phyloP scores from a whole-genome alignment of 805 yeast species.

The Ogataea paraovalis region DNA sequence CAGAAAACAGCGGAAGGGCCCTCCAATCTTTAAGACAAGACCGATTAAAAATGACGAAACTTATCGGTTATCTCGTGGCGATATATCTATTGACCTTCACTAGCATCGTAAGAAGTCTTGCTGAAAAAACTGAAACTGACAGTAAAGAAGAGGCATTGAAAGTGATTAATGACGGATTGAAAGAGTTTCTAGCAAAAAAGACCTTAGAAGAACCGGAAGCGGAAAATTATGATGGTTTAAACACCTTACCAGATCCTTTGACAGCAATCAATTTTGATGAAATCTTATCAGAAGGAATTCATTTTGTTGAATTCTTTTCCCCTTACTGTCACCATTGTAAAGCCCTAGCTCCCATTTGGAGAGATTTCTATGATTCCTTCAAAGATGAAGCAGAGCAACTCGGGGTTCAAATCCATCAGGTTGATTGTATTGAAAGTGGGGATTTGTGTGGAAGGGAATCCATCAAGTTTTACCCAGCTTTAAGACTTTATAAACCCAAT shows the following conservation, averaged over 20 bases:
- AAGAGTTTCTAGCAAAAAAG: background rate
- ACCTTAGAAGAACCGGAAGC: conserved; percentile 1
- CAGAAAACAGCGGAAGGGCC: no score
- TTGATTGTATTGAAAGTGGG: conserved; percentile 82
- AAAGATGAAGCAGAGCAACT: conserved; percentile 43
- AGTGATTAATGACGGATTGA: background rate
- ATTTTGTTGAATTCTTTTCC: conserved; percentile 83
- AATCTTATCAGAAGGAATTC: conserved; percentile 48
- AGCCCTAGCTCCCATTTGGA: conserved; percentile 80
- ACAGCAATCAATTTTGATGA: conserved; percentile 47
- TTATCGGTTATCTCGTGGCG: no score
- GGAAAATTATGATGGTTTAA: conserved; percentile 6
- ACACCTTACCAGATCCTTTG: conserved; percentile 46
- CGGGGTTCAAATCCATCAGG: conserved; percentile 61
- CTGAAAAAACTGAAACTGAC: background rate
- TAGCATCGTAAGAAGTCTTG: no score
- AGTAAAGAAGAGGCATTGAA: background rate
- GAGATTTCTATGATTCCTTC: conserved; percentile 51
- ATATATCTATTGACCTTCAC: no score
- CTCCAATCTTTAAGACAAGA: no score
- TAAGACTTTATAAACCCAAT: conserved; percentile 64
- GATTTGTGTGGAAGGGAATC: conserved; percentile 75
- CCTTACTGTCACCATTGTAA: conserved; percentile 88
- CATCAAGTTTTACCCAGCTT: conserved; percentile 62
- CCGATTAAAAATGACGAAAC: no score